These are phyloP conservation scores for Globisporangium mamillatum DNA, from an alignment of 352 stramenopile species.

Conservation along the genomic window DNA sequence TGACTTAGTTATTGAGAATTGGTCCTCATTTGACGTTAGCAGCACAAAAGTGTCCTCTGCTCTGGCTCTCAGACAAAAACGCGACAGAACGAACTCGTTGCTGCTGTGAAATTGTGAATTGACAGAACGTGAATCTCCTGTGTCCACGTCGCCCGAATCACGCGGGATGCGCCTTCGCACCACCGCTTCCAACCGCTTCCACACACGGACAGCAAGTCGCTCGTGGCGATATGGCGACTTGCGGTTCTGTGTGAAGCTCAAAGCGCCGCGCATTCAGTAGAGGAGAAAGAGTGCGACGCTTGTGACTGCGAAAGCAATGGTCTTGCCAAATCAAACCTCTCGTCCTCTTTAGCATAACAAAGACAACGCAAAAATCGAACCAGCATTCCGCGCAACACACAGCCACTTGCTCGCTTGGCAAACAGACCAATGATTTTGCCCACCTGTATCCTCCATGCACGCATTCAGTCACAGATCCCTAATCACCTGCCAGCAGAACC, in stretches of 20 bases:
- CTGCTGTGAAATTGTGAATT: not conserved
- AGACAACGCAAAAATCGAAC: not conserved
- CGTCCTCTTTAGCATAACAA: too few relatives aligned
- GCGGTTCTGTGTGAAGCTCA: not conserved
- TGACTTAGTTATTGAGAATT: too few relatives aligned
- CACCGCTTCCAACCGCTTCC: not conserved
- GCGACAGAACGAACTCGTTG: not conserved
- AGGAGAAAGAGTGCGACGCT: too few relatives aligned
- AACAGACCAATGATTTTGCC: not conserved
- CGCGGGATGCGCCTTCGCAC: not conserved
- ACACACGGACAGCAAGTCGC: not conserved
- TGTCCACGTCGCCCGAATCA: constrained; percentile 10
- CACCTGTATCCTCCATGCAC: constrained; percentile 7
- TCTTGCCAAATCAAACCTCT: too few relatives aligned
- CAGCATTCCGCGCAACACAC: not conserved
- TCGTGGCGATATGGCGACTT: not conserved
- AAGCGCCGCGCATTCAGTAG: too few relatives aligned
- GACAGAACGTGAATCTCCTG: constrained; percentile 6
- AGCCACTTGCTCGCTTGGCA: not conserved
- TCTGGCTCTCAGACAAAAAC: constrained; percentile 1
- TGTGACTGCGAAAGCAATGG: too few relatives aligned
- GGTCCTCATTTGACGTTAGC: too few relatives aligned
- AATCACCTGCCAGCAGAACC: not conserved
- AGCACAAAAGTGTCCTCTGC: not conserved
- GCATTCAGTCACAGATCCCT: not conserved